A percentile compares a stretch with the other conserved stretches of the same genome.
These are phyloP conservation scores for Ceratobasidium sp. DNA, from an alignment of 1,284 basidiomycete species.

Conservation along the genomic window DNA sequence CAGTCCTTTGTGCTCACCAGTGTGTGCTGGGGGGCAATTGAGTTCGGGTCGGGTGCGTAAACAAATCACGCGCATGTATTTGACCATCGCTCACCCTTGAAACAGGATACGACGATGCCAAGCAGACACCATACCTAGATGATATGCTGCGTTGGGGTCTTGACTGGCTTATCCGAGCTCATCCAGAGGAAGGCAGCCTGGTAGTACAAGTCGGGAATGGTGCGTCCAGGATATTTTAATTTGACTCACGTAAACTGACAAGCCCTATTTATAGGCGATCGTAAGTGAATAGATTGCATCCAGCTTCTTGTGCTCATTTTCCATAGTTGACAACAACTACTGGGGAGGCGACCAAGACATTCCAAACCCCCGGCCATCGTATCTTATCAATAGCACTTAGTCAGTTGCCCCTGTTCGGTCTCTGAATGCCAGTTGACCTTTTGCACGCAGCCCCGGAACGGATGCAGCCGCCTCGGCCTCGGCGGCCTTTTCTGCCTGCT, in stretches of 20 bases:
- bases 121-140: conserved; percentile 89
- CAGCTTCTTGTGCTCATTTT: conserved; percentile 3
- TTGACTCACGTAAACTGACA: background rate
- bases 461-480: conserved; percentile 85
- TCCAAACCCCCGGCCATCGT: conserved; percentile 75
- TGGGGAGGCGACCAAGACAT: conserved; percentile 89
- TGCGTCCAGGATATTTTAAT: conserved; percentile 42
- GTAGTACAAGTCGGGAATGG: conserved; percentile 80
- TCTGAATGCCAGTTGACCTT: background rate
- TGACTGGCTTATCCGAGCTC: conserved; percentile 92
- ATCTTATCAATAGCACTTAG: conserved; percentile 74
- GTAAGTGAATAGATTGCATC: background rate
- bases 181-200: conserved; percentile 75
- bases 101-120: conserved; percentile 77
- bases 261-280: conserved; percentile 5
- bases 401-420: conserved; percentile 42
- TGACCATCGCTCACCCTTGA: conserved; percentile 10
- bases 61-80: conserved; percentile 17
- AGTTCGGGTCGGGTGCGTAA: conserved; percentile 72
- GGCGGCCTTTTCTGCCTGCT: conserved; percentile 86
- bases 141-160: conserved; percentile 87
- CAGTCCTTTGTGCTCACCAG: conserved; percentile 82
- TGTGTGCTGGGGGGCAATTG: conserved; percentile 85
- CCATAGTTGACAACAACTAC: conserved; percentile 71
- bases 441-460: conserved; percentile 71